Evolutionary conservation across 441 rosid species (phyloP).

Genomic region (Hura crepitans): DNA sequence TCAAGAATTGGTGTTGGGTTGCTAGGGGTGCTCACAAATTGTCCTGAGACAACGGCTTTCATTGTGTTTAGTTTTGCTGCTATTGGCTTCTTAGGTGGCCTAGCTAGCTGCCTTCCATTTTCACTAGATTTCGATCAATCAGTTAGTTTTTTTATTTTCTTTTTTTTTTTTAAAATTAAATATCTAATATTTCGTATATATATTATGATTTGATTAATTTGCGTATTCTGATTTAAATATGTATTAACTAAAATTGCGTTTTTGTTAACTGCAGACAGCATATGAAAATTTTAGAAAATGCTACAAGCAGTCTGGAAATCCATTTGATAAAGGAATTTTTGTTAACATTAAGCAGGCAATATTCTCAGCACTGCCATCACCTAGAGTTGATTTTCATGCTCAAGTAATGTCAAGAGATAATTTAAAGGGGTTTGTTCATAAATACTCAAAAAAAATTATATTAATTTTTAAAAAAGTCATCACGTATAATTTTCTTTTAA

Average conservation of each 20-base stretch:
- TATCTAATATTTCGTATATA: too few species aligned
- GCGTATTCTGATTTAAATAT: too few species aligned
- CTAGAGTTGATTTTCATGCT: conserved; percentile 43
- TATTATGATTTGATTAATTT: too few species aligned
- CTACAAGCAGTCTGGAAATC: conserved; percentile 29
- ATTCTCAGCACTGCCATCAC: conserved; percentile 32
- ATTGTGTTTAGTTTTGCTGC: conserved; percentile 35
- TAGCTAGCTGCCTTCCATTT: conserved; percentile 40
- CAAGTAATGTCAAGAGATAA: conserved; percentile 27
- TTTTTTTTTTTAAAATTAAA: too few species aligned
- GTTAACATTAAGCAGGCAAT: conserved; percentile 38
- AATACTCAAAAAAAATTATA: too few species aligned
- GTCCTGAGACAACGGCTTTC: conserved; percentile 35
- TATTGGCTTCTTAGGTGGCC: conserved; percentile 40
- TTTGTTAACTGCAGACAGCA: conserved; percentile 52
- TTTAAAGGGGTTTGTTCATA: too few species aligned
- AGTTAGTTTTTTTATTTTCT: too few species aligned
- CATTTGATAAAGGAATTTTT: conserved; percentile 37
- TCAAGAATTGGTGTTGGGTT: conserved; percentile 19
- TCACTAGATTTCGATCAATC: conserved; percentile 39
- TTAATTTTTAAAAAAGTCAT: too few species aligned
- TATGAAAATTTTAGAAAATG: conserved; percentile 39
- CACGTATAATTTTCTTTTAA: too few species aligned
- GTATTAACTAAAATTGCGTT: too few species aligned
- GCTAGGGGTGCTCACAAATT: conserved; percentile 24